Conservation (phyloP, 805 yeast species). For the Lipomyces yamanashiensis region DNA sequence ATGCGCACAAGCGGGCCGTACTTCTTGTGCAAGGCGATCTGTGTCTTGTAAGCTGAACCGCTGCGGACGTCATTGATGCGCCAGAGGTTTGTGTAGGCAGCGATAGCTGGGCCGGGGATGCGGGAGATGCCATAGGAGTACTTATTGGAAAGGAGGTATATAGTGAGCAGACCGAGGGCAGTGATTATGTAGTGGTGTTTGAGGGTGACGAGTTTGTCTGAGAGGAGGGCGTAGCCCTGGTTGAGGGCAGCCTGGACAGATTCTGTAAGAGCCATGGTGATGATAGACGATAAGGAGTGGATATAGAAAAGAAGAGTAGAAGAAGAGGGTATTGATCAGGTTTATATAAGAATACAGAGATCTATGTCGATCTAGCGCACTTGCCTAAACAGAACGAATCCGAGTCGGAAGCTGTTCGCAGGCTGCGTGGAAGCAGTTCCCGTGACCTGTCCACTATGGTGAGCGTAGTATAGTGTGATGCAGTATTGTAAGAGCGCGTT, state of each 20-base stretch:
- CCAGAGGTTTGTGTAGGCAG: constrained; percentile 53
- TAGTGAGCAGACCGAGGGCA: neutral
- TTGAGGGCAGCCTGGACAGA: neutral
- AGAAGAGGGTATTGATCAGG: neutral
- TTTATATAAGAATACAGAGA: neutral
- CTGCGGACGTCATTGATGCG: constrained; percentile 52
- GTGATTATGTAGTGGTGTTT: neutral
- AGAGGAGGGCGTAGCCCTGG: neutral
- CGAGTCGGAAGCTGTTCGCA: constrained; percentile 5
- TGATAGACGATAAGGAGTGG: no score
- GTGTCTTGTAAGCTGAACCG: constrained; percentile 55
- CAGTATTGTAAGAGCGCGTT: no score
- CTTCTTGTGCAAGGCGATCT: constrained; percentile 56
- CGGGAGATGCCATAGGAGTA: neutral
- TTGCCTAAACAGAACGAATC: neutral
- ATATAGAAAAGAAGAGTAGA: no score
- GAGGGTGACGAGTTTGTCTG: neutral
- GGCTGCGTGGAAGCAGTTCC: neutral
- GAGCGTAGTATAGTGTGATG: no score
- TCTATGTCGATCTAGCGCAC: no score
- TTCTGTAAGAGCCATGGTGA: neutral
- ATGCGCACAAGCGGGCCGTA: constrained; percentile 69
- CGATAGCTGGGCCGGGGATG: constrained; percentile 64
- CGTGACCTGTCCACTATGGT: neutral
- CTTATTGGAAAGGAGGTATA: constrained; percentile 49